phyloP scores from a whole-genome alignment of 768 basidiomycete species.

The Tulasnella sp. region DNA sequence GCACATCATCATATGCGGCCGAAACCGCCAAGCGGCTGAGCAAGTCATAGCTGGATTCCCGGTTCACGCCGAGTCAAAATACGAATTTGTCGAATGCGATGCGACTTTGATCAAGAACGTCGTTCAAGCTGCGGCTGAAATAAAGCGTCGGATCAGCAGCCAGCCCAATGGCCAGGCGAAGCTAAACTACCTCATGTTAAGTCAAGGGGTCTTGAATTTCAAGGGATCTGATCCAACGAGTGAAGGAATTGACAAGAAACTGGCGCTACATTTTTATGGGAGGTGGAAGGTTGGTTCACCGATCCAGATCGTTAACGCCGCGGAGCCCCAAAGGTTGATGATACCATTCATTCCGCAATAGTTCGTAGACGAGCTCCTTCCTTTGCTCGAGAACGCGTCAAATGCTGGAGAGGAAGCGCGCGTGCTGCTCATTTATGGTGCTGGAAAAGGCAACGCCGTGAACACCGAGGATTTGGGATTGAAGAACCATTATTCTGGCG shows the following conservation, averaged over 20 bases:
- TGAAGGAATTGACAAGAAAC: conserved; percentile 31
- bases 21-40: conserved; percentile 32
- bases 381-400: conserved; percentile 28
- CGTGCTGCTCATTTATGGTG: conserved; percentile 22
- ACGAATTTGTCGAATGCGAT: conserved; percentile 38
- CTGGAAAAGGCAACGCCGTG: neutral
- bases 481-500: conserved; percentile 27
- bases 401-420: conserved; percentile 30
- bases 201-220: conserved; percentile 29
- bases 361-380: conserved; percentile 29
- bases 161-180: neutral
- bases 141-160: neutral
- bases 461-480: conserved; percentile 27
- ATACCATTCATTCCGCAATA: neutral
- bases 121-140: neutral
- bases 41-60: conserved; percentile 31
- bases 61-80: conserved; percentile 31
- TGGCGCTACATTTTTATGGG: conserved; percentile 31
- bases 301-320: neutral
- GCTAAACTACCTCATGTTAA: conserved; percentile 29
- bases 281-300: conserved; percentile 25
- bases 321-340: neutral
- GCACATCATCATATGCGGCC: conserved; percentile 33
- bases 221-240: conserved; percentile 26
- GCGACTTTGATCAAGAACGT: conserved; percentile 34